phyloP scores from a whole-genome alignment of 2,329 filamentous ascomycete species.

The Cordyceps fumosorosea region DNA sequence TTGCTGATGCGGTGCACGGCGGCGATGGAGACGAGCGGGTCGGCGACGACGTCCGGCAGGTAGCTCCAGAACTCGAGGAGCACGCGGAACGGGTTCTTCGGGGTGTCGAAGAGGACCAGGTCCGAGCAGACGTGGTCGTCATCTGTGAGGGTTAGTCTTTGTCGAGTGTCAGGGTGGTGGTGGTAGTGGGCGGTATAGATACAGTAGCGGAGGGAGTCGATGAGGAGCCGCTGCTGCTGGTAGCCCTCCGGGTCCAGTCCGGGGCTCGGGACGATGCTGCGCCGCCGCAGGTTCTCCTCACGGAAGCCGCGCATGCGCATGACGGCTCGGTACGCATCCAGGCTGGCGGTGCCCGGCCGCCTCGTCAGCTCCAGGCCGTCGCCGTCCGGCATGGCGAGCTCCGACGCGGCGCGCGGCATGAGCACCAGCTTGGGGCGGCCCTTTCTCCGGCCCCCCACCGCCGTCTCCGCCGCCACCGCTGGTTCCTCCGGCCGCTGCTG shows the following conservation, averaged over 20 bases:
- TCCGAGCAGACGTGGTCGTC: slow-evolving; percentile 8
- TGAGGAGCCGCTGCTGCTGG: slow-evolving; percentile 5
- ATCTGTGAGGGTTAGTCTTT: not conserved
- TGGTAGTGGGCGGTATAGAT: not conserved
- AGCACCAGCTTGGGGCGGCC: slow-evolving; percentile 16
- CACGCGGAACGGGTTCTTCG: slow-evolving; percentile 8
- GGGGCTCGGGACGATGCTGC: not conserved
- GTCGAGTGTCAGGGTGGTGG: no score
- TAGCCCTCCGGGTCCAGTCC: slow-evolving; percentile 13
- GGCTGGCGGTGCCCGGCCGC: not conserved
- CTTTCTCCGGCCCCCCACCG: not conserved
- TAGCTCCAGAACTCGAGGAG: slow-evolving; percentile 11
- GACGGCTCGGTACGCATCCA: not conserved
- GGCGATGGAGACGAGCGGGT: slow-evolving; percentile 10
- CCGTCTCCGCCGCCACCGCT: not conserved
- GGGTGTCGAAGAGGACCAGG: slow-evolving; percentile 15
- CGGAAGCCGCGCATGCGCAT: slow-evolving; percentile 4
- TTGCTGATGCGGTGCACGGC: slow-evolving; percentile 13
- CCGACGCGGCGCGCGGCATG: slow-evolving; percentile 9
- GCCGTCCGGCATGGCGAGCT: not conserved
- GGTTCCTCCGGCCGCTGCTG: not conserved
- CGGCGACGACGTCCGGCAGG: slow-evolving; percentile 12
- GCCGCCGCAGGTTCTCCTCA: not conserved
- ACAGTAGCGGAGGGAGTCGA: slow-evolving; percentile 13
- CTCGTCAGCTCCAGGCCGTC: not conserved